phyloP scores from a whole-genome alignment of 148 eudicot genomes.

The Tetragonia tetragonoides region DNA sequence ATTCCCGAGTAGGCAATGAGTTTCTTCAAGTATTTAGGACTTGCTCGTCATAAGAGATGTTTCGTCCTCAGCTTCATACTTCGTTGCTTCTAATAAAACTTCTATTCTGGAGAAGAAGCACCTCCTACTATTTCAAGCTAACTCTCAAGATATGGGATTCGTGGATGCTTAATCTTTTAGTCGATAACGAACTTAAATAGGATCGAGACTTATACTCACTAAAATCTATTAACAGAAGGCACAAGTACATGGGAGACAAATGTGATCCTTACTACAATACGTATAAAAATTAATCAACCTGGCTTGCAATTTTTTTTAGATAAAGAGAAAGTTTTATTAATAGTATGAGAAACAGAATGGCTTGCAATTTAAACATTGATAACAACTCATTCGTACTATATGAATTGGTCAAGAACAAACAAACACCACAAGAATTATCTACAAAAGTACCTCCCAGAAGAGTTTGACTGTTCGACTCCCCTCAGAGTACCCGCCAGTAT shows the following conservation, averaged over 20 bases:
- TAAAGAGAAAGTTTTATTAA: no score
- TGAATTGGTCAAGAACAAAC: background rate
- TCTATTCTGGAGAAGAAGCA: background rate
- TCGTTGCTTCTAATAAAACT: no score
- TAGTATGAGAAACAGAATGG: no score
- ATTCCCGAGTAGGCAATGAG: background rate
- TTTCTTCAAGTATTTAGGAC: background rate
- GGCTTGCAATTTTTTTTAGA: no score
- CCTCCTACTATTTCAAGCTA: background rate
- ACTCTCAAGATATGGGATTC: background rate
- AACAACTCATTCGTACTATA: background rate
- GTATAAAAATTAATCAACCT: background rate
- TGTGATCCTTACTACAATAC: background rate
- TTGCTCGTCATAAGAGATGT: no score
- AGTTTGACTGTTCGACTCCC: constrained; percentile 87
- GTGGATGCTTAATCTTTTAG: background rate
- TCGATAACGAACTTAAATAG: background rate
- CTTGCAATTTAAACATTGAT: background rate
- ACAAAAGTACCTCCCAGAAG: constrained; percentile 83
- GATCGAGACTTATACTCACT: background rate
- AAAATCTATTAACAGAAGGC: background rate
- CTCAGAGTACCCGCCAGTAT: constrained; percentile 92
- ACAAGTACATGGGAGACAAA: background rate
- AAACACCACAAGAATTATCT: background rate
- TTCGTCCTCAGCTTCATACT: no score